These are phyloP conservation scores for Hirschioporus abietinus DNA, from an alignment of 768 basidiomycete species.

Conservation along the genomic window DNA sequence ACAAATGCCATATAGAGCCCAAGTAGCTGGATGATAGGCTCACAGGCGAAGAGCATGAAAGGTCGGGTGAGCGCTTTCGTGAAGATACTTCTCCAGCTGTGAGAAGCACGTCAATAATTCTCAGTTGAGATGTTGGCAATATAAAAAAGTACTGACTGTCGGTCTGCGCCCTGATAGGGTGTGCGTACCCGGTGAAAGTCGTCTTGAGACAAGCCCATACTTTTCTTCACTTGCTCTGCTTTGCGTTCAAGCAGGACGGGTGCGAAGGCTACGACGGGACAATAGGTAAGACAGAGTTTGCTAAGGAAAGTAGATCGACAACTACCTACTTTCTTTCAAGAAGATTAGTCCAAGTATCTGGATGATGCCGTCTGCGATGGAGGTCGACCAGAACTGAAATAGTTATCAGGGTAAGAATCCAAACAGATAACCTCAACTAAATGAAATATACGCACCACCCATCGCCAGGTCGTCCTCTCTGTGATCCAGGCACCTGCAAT, in stretches of 20 bases:
- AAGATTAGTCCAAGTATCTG: slow-evolving; percentile 15
- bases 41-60: slow-evolving; percentile 22
- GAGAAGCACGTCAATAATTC: neutral
- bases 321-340: slow-evolving; percentile 11
- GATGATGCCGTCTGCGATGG: slow-evolving; percentile 16
- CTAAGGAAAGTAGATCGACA: neutral
- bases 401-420: neutral
- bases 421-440: neutral
- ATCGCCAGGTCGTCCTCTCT: slow-evolving; percentile 15
- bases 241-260: slow-evolving; percentile 18
- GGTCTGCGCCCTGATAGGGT: neutral
- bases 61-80: slow-evolving; percentile 28
- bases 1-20: slow-evolving; percentile 20
- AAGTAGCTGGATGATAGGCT: slow-evolving; percentile 24
- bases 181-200: slow-evolving; percentile 12
- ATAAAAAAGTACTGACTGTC: neutral
- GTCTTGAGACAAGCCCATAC: slow-evolving; percentile 44
- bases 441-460: slow-evolving; percentile 7
- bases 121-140: neutral
- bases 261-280: slow-evolving; percentile 1
- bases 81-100: slow-evolving; percentile 18
- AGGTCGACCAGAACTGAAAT: slow-evolving; percentile 17
- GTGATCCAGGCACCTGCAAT: neutral
- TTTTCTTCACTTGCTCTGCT: slow-evolving; percentile 40
- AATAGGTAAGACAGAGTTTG: neutral